Base-by-base conservation (phyloP, 1,284 basidiomycete species). In the Irpex rosettiformis region DNA sequence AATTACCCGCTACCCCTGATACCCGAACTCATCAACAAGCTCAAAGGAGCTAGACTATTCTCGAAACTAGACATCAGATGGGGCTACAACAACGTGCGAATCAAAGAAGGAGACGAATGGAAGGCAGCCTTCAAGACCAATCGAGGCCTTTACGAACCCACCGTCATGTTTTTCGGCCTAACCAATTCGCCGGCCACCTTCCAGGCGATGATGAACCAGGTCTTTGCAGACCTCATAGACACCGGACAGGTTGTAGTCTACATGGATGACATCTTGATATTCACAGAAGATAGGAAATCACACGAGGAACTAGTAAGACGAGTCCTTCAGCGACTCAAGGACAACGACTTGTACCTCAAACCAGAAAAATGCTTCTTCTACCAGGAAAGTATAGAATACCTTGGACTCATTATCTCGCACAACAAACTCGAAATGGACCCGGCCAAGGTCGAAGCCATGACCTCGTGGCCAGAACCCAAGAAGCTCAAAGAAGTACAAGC, bases 291-390 rank as follows among this genome's bases (percentile, higher is more conserved):
- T 18, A 8, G n/a, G n/a, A n/a, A n/a, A n/a, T n/a, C n/a, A n/a
- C n/a, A n/a, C n/a, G n/a, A n/a, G n/a, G n/a, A n/a, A 37, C 65
- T 73, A 11, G 65, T 71, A 1, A 10, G 54, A 11, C 24, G 64
- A 43, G 75, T 81, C 0, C 62, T 80, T 0, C 24, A 70, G 27
- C 52, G 63, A 2, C 67, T 81, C 0, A 45, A 65, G 0, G 57
- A 71, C 3, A 58, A 73, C 8, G 29, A 67, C 0, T 68, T 79
- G 0, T 70, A 58, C 43, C 52, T 70, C 0, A 77, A 79, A 55
- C 58, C 67, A 0, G 68, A 73, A 48, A 80, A 81, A 55, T 80
- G 16, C 33, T n/a, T n/a, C n/a, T n/a, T n/a, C n/a, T n/a, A n/a
- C n/a, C n/a, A n/a, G n/a, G n/a, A n/a, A n/a, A n/a, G n/a, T n/a